Percentiles rank a stretch among this genome's conserved stretches.
These are phyloP conservation scores for Leccinellum rugosiceps DNA, from an alignment of 768 basidiomycete genomes.

Conservation along the genomic window DNA sequence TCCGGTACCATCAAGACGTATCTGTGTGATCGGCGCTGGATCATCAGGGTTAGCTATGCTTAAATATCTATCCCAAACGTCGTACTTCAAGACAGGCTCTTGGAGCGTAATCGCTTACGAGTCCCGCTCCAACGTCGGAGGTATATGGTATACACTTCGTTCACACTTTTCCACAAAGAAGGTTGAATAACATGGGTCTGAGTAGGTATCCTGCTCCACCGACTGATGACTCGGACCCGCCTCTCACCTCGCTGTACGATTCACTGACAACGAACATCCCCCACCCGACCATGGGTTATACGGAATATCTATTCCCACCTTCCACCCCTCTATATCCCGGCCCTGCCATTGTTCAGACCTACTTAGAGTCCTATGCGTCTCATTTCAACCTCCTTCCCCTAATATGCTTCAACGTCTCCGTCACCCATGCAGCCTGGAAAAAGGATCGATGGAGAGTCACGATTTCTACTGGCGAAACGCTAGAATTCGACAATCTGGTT, in stretches of 20 bases:
- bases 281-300: slow-evolving; percentile 72
- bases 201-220: slow-evolving; percentile 56
- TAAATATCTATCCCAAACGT: slow-evolving; percentile 58
- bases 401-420: slow-evolving; percentile 61
- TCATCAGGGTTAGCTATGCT: slow-evolving; percentile 71
- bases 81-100: slow-evolving; percentile 50
- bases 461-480: slow-evolving; percentile 34
- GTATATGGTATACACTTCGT: slow-evolving; percentile 59
- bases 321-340: slow-evolving; percentile 67
- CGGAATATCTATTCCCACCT: slow-evolving; percentile 63
- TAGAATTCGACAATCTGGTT: slow-evolving; percentile 60
- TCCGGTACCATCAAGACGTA: slow-evolving; percentile 33
- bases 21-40: slow-evolving; percentile 76
- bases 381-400: slow-evolving; percentile 58
- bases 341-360: slow-evolving; percentile 60
- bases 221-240: slow-evolving; percentile 39
- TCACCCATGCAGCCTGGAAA: slow-evolving; percentile 45
- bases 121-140: slow-evolving; percentile 62
- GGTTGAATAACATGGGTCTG: neutral
- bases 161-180: neutral
- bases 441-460: slow-evolving; percentile 48
- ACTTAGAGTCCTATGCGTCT: slow-evolving; percentile 63
- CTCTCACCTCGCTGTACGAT: slow-evolving; percentile 71
- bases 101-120: slow-evolving; percentile 71
- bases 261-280: slow-evolving; percentile 81